Percentiles rank a stretch among this genome's conserved stretches.
Evolutionary conservation across 306 rosid species (phyloP).

Genomic region (Adenanthera pavonina): DNA sequence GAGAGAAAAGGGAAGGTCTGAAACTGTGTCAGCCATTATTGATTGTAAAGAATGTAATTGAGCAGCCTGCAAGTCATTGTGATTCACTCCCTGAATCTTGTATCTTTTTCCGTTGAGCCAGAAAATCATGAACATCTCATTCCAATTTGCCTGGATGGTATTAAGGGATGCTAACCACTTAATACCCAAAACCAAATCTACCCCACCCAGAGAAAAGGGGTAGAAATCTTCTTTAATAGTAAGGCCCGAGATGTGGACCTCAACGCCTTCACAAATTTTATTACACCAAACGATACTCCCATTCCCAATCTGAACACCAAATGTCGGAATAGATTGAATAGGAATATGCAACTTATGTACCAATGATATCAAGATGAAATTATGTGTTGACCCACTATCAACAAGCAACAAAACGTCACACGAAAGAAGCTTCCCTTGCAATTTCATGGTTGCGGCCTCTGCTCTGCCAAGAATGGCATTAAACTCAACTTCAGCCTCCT

Average conservation of each 20-base stretch:
- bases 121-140: neutral
- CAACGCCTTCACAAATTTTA: rapidly evolving
- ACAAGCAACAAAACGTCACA: too few relatives aligned
- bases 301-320: neutral
- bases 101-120: neutral
- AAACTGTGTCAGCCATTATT: too few relatives aligned
- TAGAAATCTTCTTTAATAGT: neutral
- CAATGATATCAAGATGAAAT: too few relatives aligned
- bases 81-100: neutral
- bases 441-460: too few relatives aligned
- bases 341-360: neutral
- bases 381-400: neutral
- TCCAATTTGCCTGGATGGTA: neutral
- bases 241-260: rapidly evolving
- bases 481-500: too few relatives aligned
- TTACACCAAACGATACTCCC: rapidly evolving
- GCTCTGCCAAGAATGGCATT: too few relatives aligned
- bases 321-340: neutral
- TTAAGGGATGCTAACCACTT: neutral
- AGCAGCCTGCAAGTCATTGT: too few relatives aligned
- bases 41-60: too few relatives aligned
- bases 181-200: too few relatives aligned
- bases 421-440: too few relatives aligned
- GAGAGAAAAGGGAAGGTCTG: too few relatives aligned
- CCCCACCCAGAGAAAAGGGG: too few relatives aligned